Evolutionary conservation across 176 grass and related monocot genomes (phyloP), one percentile per base, ranked within the genome.

Genomic region (Musa troglodytarum): DNA sequence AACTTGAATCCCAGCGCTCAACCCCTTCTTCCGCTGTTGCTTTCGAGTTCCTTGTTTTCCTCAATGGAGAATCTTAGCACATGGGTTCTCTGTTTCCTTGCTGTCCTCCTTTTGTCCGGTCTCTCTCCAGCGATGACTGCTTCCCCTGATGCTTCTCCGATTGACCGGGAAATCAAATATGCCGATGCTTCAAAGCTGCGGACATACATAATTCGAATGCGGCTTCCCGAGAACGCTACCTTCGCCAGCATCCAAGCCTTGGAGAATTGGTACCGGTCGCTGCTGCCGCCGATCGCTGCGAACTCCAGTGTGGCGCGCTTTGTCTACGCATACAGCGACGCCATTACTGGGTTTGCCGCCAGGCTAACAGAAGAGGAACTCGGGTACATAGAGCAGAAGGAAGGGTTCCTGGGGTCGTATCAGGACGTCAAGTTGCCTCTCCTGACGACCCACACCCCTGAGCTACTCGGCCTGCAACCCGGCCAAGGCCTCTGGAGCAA

Each of bases 251-350:
- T 50, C 34, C 3, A 21, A 13, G 58, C 72, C 12, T 66, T 87
- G 55, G 77, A 73, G 52, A 79, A 13, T 20, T 90, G 88, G 84
- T 90, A 90, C 61, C 75, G 69, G 66, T 90, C 88, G 16, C 84
- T 87, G 73, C 75, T 87, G 19, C 84, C 84, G 54, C 84, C 75
- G 74, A 14, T 65, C 10, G 6, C 49, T 9, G n/a, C 10, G 67
- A 49, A 50, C 15, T 75, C 57, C 16, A 14, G 19, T 7, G n/a
- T 9, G 0, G 19, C 9, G 1, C 72, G 71, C 49, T 82, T 87
- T n/a, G 63, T 90, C 72, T 81, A 90, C 74, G 74, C 72, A 16
- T 90, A 90, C 55, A 82, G 53, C 13, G 78, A 82, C 53, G 72
- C 79, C 26, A 71, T 87, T 29, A 14, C 75, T 1, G 88, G 88